Base-by-base conservation (phyloP, 202 grass and related monocot genomes). In the Elaeis oleifera region DNA sequence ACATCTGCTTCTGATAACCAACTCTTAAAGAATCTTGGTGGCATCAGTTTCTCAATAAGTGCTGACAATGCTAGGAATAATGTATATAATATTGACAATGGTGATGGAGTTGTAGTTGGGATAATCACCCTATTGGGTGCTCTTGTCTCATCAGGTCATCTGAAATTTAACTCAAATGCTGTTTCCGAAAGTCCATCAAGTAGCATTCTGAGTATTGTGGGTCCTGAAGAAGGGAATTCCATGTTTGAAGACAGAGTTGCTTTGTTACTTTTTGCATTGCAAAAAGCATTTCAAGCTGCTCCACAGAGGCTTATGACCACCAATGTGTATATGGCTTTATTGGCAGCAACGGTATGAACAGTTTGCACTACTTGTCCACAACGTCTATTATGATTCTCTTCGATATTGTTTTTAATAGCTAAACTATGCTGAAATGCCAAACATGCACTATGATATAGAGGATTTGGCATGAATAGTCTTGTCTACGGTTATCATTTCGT, bases 111-210 rank as follows among this genome's bases (percentile, higher is more conserved):
- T 67, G 63, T 91, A 77, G 83, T 97, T 68, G 92, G 92, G 63
- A 91, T 97, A 71, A 85, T 91, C 71, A 88, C 73, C 82, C 84
- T 97, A 76, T 79, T 97, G 9, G 88, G 92, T 54, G 82, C 92
- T 82, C 77, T 96, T 60, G 79, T 97, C 73, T 79, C 77, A 60
- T 91, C 88, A 61, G 79, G 88, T 63, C 84, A 91, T 66, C 71
- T 97, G 65, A 97, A 89, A 72, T 80, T 89, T 85, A 71, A 54
- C 65, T 74, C 61, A 1, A 64, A 67, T 79, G 68, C 55, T 83
- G 75, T 67, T 52, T 67, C 54, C 74, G 19, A 61, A 68, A 78
- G 70, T 73, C 54, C 66, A 18, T 57, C 85, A 20, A 61, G 73
- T 76, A 75, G 65, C 72, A 31, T 76, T 83, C 72, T 76, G 58